Evolutionary conservation across 148 eudicot genomes (phyloP), one percentile per base, ranked within the genome.

Genomic region (Spergularia bocconei): DNA sequence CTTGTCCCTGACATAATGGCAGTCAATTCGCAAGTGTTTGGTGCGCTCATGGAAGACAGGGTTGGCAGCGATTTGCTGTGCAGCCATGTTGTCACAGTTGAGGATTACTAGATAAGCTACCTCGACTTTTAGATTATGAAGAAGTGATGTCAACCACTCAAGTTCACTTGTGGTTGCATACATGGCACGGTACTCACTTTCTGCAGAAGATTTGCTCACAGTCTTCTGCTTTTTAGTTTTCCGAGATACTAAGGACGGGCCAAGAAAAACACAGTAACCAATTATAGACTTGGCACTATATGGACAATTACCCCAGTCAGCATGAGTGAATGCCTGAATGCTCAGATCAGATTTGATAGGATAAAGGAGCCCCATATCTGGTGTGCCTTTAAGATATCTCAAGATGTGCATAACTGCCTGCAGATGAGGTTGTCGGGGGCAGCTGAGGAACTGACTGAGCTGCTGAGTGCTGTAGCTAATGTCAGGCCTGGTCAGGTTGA

Each of bases 401-500:
- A 55, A 11, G 0, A 71, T 23, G 15, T 38, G 62, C 3, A 70
- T 7, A 3, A 61, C 44, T 11, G 62, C 61, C 12, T 29, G 17
- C 6, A 71, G 1, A 15, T 71, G 50, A 54, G 74, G 48, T 2
- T 11, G 47, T 9, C 20, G 21, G 4, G 74, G 50, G 0, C 2
- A 5, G 55, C n/a, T 11, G 11, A 71, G 7, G 15, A 70, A 56
- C 44, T 54, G 62, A 9, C 74, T 55, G 5, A 70, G 41, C 25
- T 56, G 63, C 8, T 55, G 11, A 11, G 29, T 13, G 13, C 2
- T 13, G 36, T 23, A 71, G 2, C 47, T 21, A 4, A 71, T 13
- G 17, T 71, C 62, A 55, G 63, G 63, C 10, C 74, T 5, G 29
- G 74, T 71, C 19, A 71, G 10, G 14, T 21, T 50, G 8, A 69